Percentiles rank a stretch among this genome's conserved stretches.
Conservation (phyloP, 2,329 filamentous ascomycete species). For the Xylariaceae sp. region DNA sequence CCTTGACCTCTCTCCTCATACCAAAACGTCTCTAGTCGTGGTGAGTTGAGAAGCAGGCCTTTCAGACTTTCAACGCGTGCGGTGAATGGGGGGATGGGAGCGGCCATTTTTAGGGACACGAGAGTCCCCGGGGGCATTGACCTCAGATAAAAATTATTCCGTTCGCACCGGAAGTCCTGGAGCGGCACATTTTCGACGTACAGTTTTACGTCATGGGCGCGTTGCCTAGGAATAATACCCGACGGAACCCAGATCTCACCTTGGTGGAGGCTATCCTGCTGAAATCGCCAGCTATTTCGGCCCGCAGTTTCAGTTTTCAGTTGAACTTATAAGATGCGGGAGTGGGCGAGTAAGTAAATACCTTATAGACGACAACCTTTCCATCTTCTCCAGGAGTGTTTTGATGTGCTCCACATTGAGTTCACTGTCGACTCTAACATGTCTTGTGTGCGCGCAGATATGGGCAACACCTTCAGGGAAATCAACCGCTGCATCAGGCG, state of each 20-base stretch:
- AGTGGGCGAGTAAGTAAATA: slow-evolving; percentile 22
- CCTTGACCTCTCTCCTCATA: slow-evolving; percentile 43
- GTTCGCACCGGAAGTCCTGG: slow-evolving; percentile 32
- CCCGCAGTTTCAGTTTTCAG: neutral
- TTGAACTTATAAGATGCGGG: neutral
- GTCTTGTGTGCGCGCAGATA: slow-evolving; percentile 36
- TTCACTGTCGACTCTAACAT: slow-evolving; percentile 38
- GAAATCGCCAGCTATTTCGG: slow-evolving; percentile 36
- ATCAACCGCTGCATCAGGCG: slow-evolving; percentile 29
- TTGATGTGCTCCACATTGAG: slow-evolving; percentile 36
- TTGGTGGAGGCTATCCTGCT: slow-evolving; percentile 28
- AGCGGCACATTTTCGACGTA: slow-evolving; percentile 40
- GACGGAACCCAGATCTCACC: slow-evolving; percentile 35
- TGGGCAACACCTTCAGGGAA: slow-evolving; percentile 33
- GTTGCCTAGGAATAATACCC: slow-evolving; percentile 33
- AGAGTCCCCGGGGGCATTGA: slow-evolving; percentile 37
- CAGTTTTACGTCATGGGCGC: slow-evolving; percentile 32
- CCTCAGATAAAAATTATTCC: slow-evolving; percentile 34
- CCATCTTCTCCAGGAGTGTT: slow-evolving; percentile 33
- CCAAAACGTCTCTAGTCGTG: slow-evolving; percentile 35
- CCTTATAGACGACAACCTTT: slow-evolving; percentile 37
- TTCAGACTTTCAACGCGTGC: slow-evolving; percentile 39
- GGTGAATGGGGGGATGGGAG: slow-evolving; percentile 37
- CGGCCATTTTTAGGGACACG: slow-evolving; percentile 38
- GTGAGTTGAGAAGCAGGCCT: slow-evolving; percentile 35